Base-by-base conservation (phyloP, 352 stramenopile species). In the Globisporangium spiculum region DNA sequence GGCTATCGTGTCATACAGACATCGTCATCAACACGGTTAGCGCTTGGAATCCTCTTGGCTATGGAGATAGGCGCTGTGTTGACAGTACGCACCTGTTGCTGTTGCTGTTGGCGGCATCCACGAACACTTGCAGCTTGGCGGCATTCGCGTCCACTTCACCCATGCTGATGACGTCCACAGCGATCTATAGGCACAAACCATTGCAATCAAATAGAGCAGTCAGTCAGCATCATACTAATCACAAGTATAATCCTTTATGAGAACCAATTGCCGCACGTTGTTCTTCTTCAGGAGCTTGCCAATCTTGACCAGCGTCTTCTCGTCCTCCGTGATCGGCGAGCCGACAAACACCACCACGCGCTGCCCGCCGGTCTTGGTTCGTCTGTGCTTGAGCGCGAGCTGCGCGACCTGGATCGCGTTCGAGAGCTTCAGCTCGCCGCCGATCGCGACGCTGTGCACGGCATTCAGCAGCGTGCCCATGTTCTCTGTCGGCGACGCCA, bases 211-310 rank as follows among this genome's bases (percentile, higher is more conserved):
- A 24, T 46, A n/a, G 41, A 8, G 27, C 32, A 32, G 6, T 26
- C 30, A 24, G 26, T 57, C 20, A 24, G 26, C 48, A 36, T 3
- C 22, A 44, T 6, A 27, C 22, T 10, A 63, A 14, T 38, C 20
- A 44, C 7, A 34, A 52, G 12, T 7, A 24, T 9, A 46, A 22
- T 32, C 20, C 26, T 2, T 27, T 0, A 9, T 9, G 4, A 72
- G 79, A 22, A 5, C 44, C 18, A 7, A 20, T 7, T 22, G 16
- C 18, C 6, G 60, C 55, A 94, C 93, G 78, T 99, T 99, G 83
- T 99, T 99, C 86, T 99, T 99, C 84, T 99, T 99, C 53, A 99
- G 86, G 55, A 98, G 83, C 69, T 99, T 99, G 73, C 95, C 97
- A 60, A 98, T 97, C 80, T 99, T 99, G n/a, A 85, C 88, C 57